phyloP scores from a whole-genome alignment of 2,329 filamentous ascomycete species.

The Aspergillus spinulosporus region DNA sequence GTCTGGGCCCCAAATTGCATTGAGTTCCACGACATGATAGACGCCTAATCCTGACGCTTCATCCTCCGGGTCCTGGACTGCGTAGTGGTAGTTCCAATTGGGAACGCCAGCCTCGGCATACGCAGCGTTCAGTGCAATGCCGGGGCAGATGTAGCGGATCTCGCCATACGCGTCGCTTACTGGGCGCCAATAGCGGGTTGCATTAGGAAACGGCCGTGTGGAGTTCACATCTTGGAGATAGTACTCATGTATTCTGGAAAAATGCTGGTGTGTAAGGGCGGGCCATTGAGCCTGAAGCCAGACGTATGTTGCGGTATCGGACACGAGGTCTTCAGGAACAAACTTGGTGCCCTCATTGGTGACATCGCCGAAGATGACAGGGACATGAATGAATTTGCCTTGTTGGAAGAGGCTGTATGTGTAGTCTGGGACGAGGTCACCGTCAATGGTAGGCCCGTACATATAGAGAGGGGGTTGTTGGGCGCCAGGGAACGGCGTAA shows the following conservation, averaged over 20 bases:
- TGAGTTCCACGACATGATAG: slow-evolving; percentile 65
- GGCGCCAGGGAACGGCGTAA: slow-evolving; percentile 49
- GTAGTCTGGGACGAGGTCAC: slow-evolving; percentile 52
- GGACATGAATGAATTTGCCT: slow-evolving; percentile 54
- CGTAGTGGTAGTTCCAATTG: slow-evolving; percentile 70
- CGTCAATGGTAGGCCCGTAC: slow-evolving; percentile 55
- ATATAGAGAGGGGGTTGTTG: slow-evolving; percentile 48
- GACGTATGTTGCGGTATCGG: slow-evolving; percentile 50
- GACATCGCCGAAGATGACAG: slow-evolving; percentile 59
- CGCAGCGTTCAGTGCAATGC: slow-evolving; percentile 54
- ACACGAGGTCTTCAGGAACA: slow-evolving; percentile 52
- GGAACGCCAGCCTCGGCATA: slow-evolving; percentile 33
- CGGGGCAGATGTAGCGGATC: slow-evolving; percentile 65
- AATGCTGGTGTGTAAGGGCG: slow-evolving; percentile 51
- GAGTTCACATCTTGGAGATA: slow-evolving; percentile 54
- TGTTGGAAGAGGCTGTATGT: slow-evolving; percentile 51
- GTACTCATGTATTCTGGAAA: slow-evolving; percentile 53
- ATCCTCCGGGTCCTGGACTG: slow-evolving; percentile 61
- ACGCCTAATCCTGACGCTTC: slow-evolving; percentile 61
- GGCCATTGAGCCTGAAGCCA: slow-evolving; percentile 63
- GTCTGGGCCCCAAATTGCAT: slow-evolving; percentile 66
- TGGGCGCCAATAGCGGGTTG: slow-evolving; percentile 60
- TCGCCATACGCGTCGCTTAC: slow-evolving; percentile 63
- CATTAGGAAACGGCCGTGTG: slow-evolving; percentile 47
- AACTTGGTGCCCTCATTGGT: slow-evolving; percentile 68